Evolutionary conservation across 2,329 filamentous ascomycete species (phyloP), one percentile per base, ranked within the genome.

Genomic region (Calonectria hongkongensis): DNA sequence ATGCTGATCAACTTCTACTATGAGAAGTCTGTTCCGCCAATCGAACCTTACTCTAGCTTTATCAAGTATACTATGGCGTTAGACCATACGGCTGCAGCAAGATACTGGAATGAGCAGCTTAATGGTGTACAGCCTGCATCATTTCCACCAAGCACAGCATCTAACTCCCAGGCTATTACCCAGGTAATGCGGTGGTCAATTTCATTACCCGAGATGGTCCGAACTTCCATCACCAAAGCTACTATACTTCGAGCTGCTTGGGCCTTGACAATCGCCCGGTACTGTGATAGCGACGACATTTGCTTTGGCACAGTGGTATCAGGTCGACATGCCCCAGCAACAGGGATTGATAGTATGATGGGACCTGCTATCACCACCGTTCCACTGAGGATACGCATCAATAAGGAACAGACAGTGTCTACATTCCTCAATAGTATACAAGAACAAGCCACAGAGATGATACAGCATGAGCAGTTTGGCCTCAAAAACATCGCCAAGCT

Each of bases 181-280:
- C 88, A 7, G 84, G 89, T 75, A 87, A 86, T 1, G 80, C 88
- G 3, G 79, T 89, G 1, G 85, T 89, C 73, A 83, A 87, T 70
- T 86, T 87, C 71, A 83, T 90, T 60, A 79, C 82, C 62, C n/a
- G 43, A 25, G 54, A 3, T 21, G 62, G 5, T 28, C 15, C 36
- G 50, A 30, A 43, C 45, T 2, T 56, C 39, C 16, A 64, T 74
- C 3, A 77, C 75, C 0, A 64, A 65, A 9, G 50, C 78, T 0
- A 79, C 58, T 0, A 16, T 78, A 16, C n/a, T 80, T 15, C 70
- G 73, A 0, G 86, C 88, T 36, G 89, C 90, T 0, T 86, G 89
- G 77, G 85, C 86, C 5, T 86, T 88, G 69, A 77, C 92, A 2
- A 30, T 91, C 3, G 82, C 85, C 18, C 82, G 83, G 5, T 92